A percentile compares a stretch with the other conserved stretches of the same genome.
phyloP scores from a whole-genome alignment of 2,329 filamentous ascomycete species.

The Monosporascus cannonballus region DNA sequence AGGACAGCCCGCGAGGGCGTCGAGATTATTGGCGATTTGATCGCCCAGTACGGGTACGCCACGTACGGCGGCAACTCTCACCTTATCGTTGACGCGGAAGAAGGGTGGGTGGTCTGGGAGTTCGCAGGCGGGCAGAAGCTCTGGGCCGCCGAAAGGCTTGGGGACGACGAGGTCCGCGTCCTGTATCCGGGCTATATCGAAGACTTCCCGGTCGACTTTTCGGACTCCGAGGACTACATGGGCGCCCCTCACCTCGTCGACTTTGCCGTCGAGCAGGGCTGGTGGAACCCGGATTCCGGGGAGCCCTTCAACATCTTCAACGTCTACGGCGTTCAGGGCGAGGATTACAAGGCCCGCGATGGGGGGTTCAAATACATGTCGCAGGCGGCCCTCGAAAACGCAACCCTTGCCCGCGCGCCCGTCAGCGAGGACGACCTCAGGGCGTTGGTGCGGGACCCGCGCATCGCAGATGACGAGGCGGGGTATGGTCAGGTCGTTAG shows the following conservation, averaged over 20 bases:
- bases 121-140: slow-evolving; percentile 19
- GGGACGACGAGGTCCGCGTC: slow-evolving; percentile 17
- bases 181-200: slow-evolving; percentile 24
- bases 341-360: slow-evolving; percentile 15
- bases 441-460: slow-evolving; percentile 24
- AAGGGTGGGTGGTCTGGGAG: slow-evolving; percentile 25
- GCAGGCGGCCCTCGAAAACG: slow-evolving; percentile 18
- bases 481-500: slow-evolving; percentile 23
- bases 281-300: slow-evolving; percentile 17
- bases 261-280: slow-evolving; percentile 20
- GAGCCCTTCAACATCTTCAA: slow-evolving; percentile 22
- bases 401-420: slow-evolving; percentile 34
- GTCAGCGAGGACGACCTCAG: slow-evolving; percentile 44
- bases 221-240: slow-evolving; percentile 17
- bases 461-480: slow-evolving; percentile 21
- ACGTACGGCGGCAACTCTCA: slow-evolving; percentile 37
- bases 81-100: slow-evolving; percentile 30
- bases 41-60: slow-evolving; percentile 33
- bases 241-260: slow-evolving; percentile 20
- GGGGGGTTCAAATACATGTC: slow-evolving; percentile 26
- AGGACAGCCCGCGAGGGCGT: slow-evolving; percentile 34
- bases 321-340: slow-evolving; percentile 17
- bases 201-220: slow-evolving; percentile 19
- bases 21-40: slow-evolving; percentile 33
- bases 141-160: slow-evolving; percentile 22